Conservation (phyloP, 768 basidiomycete species). For the Dendrothele bispora region DNA sequence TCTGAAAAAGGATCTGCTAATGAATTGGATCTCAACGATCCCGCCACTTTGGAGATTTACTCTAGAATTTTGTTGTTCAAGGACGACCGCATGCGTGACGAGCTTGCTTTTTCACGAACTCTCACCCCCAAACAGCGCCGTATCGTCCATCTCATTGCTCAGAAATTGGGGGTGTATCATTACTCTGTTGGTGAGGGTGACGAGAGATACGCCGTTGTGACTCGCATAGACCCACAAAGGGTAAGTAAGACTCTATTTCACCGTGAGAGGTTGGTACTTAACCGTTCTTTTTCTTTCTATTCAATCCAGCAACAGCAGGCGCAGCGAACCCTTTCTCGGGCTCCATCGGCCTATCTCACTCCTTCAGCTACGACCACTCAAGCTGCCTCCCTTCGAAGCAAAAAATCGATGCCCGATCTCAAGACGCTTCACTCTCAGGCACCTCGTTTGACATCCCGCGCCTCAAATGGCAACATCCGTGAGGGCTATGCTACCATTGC, state of each 20-base stretch:
- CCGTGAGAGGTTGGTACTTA: too few relatives aligned
- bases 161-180: constrained; percentile 94
- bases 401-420: constrained; percentile 99
- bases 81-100: constrained; percentile 95
- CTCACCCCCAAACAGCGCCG: constrained; percentile 83
- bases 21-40: constrained; percentile 95
- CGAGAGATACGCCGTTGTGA: constrained; percentile 92
- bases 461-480: constrained; percentile 88
- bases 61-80: constrained; percentile 96
- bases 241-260: too few relatives aligned
- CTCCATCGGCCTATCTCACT: constrained; percentile 77
- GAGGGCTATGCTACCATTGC: constrained; percentile 86
- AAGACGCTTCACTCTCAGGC: constrained; percentile 80
- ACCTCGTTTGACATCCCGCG: constrained; percentile 74
- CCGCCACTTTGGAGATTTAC: constrained; percentile 94
- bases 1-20: constrained; percentile 63
- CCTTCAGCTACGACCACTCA: constrained; percentile 43
- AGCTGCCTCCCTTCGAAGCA: constrained; percentile 70
- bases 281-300: constrained; percentile 5
- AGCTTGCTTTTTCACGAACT: constrained; percentile 92
- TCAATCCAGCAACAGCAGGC: constrained; percentile 39
- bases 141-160: constrained; percentile 93
- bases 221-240: constrained; percentile 82
- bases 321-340: constrained; percentile 70
- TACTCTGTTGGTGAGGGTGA: constrained; percentile 93